Conservation (phyloP, 345 rosid genomes). For the Arabis hirsuta region DNA sequence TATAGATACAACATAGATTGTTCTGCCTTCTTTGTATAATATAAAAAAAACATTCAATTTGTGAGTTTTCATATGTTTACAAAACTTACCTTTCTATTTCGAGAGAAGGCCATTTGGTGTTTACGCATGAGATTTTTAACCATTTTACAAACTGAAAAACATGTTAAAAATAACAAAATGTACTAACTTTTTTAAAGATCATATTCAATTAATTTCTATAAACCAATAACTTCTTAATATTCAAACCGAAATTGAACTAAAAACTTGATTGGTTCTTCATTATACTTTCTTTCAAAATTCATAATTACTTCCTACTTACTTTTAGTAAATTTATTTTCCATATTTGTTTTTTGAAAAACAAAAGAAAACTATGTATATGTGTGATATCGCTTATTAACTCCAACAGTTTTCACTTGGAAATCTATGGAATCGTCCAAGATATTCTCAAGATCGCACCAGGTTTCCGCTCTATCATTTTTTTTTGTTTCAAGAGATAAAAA, state of each 20-base stretch:
- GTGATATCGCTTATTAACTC: too few species aligned
- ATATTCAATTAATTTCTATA: background rate
- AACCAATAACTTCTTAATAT: background rate
- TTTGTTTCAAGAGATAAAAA: too few species aligned
- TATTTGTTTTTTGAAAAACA: background rate
- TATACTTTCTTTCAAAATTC: background rate
- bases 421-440: too few species aligned
- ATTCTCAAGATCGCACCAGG: too few species aligned
- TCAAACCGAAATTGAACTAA: background rate
- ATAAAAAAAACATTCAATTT: conserved; percentile 8
- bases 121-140: background rate
- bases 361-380: background rate
- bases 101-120: background rate
- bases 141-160: background rate
- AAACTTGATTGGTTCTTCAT: background rate
- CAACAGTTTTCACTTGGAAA: too few species aligned
- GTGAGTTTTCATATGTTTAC: conserved; percentile 4
- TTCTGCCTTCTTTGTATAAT: conserved; percentile 21
- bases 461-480: too few species aligned
- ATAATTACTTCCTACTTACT: background rate
- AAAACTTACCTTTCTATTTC: background rate
- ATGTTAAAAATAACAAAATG: background rate
- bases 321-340: background rate
- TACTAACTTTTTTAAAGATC: too few species aligned
- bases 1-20: conserved; percentile 18